Evolutionary conservation across 1,139 yeast species (phyloP).

Genomic region (Taphrina betulina): DNA sequence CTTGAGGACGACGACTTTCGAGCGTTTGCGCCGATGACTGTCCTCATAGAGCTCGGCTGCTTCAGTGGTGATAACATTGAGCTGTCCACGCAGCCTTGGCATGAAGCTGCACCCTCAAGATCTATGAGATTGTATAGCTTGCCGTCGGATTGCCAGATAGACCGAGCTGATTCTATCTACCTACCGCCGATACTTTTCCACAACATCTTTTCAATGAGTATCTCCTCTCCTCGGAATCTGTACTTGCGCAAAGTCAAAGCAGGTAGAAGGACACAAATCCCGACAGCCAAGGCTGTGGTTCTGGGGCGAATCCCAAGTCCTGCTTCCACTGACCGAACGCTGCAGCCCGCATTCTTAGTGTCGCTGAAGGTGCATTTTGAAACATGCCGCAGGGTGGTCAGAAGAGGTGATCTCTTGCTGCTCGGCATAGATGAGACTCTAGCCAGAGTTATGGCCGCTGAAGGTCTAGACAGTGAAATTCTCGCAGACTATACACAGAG

Average conservation of each 20-base stretch:
- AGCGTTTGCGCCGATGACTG: constrained; percentile 11
- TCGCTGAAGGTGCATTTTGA: constrained; percentile 67
- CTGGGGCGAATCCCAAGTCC: constrained; percentile 72
- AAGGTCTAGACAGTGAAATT: constrained; percentile 42
- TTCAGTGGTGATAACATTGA: constrained; percentile 14
- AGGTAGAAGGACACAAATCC: constrained; percentile 10
- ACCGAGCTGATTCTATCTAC: constrained; percentile 44
- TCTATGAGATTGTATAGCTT: neutral
- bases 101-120: neutral
- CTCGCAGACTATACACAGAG: constrained; percentile 35
- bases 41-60: constrained; percentile 20
- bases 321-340: constrained; percentile 62
- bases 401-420: constrained; percentile 66
- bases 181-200: constrained; percentile 65
- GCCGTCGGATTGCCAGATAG: constrained; percentile 13
- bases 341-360: constrained; percentile 63
- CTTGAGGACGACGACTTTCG: constrained; percentile 15
- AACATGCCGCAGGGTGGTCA: constrained; percentile 56
- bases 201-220: constrained; percentile 49
- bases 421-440: constrained; percentile 71
- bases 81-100: neutral
- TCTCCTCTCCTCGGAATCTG: too few relatives aligned
- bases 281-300: constrained; percentile 47
- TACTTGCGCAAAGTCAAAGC: constrained; percentile 36
- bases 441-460: constrained; percentile 54